Evolutionary conservation across 2,329 filamentous ascomycete species (phyloP), one percentile per base, ranked within the genome.

Genomic region (Aspergillus costaricaensis): DNA sequence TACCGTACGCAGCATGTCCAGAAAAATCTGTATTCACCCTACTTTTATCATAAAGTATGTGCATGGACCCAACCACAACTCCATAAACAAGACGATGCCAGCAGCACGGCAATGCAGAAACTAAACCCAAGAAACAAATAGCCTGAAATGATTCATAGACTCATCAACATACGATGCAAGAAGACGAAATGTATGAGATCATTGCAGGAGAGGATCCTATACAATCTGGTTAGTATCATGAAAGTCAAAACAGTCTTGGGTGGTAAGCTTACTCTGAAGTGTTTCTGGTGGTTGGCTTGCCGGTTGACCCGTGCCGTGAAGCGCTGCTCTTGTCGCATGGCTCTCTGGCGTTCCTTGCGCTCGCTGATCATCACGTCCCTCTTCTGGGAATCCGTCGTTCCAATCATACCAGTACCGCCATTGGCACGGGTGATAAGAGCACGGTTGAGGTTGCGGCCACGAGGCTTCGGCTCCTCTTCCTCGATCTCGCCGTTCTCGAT

Each of bases 351-450:
- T 59, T 88, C 86, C 69, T 88, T 85, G 76, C 89, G 87, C 77
- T 94, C 90, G 8, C 85, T 82, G 50, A 84, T 84, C 21, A 81
- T 78, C 17, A 91, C 86, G 64, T 88, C 86, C 55, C 84, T 84
- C 80, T 88, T 94, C 82, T 91, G 91, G 60, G 85, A 81, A n/a
- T 89, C 88, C 5, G 86, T 87, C 6, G 91, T 90, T 48, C 91
- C 91, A 49, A 88, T 72, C 89, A 96, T 91, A 47, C 92, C 92
- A 30, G 84, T 73, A 30, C 86, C 89, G n/a, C 88, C 89, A 64
- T 92, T 88, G 19, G 87, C 88, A 62, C 92, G 86, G 55, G 83
- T 86, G 48, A 88, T 80, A 21, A 91, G 73, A 17, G 85, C 83
- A 47, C 85, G 81, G 62, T 83, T 81, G 61, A 71, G 68, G 54